Evolutionary conservation across 2,329 filamentous ascomycete species (phyloP), one percentile per base, ranked within the genome.

Genomic region (Penicillium rolfsii): DNA sequence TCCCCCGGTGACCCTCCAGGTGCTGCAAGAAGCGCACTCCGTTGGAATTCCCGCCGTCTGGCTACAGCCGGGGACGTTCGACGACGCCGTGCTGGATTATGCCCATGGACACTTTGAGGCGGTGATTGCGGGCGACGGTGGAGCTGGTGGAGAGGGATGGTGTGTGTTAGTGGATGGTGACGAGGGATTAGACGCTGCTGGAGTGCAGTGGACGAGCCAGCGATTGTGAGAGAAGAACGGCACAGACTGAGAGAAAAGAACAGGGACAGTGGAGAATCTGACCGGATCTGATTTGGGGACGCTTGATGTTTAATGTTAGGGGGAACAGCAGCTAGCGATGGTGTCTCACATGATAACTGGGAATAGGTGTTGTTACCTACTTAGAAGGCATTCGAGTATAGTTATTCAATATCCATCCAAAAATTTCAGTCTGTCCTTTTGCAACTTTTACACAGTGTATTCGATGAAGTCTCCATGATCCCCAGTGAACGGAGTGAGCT

Each of bases 31-130:
- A 76, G 95, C 94, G 0, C 90, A 88, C 76, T 81, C 85, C 58
- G 82, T 90, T 11, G 89, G 93, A 3, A 80, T 96, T 48, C 84
- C 86, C 19, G 85, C 91, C 28, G 88, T 97, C 5, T 97, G 91
- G 90, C 80, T 98, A 66, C 95, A 98, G 79, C 95, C 95, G 0
- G 95, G 94, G 0, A 93, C 87, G 16, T 98, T 90, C 73, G 88
- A 97, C 73, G 86, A 90, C 55, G 86, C 87, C 60, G 89, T 92
- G 24, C 73, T 97, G 64, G 80, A 84, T 43, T 93, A 85, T 75
- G 92, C 91, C 3, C 80, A 83, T 62, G 80, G 80, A 49, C 84
- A 89, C 65, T 97, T 95, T 70, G 81, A 87, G 66, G 87, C 87
- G 40, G 89, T 81, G 49, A 83, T 92, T 38, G 89, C 86, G 82